Evolutionary conservation across 768 basidiomycete species (phyloP).

Genomic region (Mycena polygramma): DNA sequence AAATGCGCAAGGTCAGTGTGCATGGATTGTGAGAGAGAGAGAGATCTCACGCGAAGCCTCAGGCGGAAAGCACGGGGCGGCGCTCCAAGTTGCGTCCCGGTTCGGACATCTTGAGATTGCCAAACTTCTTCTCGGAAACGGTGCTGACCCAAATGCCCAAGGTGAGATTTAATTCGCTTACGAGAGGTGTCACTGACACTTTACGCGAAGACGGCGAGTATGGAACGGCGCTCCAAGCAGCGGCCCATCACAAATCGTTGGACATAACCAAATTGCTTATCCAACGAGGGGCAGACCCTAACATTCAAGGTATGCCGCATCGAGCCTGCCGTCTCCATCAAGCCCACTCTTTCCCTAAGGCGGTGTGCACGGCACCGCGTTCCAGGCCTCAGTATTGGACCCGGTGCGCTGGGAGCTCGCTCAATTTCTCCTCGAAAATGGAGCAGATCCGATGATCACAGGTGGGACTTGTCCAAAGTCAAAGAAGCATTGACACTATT

Average conservation of each 20-base stretch:
- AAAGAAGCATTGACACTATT: too few relatives aligned
- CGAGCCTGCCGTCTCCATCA: background rate
- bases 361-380: background rate
- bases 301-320: background rate
- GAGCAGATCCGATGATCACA: slow-evolving; percentile 1
- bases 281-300: background rate
- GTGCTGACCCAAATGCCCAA: slow-evolving; percentile 3
- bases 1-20: background rate
- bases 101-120: background rate
- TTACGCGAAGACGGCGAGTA: background rate
- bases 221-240: slow-evolving; percentile 7
- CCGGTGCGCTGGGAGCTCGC: background rate
- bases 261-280: background rate
- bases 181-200: background rate
- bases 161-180: background rate
- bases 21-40: background rate
- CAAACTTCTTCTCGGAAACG: background rate
- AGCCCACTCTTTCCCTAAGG: background rate
- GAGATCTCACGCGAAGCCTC: background rate
- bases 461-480: background rate
- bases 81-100: background rate
- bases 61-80: background rate
- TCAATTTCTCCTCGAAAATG: background rate
- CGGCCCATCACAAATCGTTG: background rate
- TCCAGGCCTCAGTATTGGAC: background rate